phyloP scores from a whole-genome alignment of 108 stramenopile genomes.

The Cyclotella baltica region DNA sequence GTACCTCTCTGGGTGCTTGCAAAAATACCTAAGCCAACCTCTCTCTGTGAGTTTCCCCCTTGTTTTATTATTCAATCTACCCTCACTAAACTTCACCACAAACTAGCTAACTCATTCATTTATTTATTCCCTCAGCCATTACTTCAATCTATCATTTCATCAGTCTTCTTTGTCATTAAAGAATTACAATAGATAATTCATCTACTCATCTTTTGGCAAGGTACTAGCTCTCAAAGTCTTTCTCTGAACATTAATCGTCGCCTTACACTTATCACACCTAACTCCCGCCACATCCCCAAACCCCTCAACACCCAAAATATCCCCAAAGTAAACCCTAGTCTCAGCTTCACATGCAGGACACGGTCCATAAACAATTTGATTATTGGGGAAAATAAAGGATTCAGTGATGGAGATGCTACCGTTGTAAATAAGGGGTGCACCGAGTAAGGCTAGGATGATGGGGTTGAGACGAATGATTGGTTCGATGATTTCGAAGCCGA shows the following conservation, averaged over 20 bases:
- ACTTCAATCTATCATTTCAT: no score
- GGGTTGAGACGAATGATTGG: conserved; percentile 81
- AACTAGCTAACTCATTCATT: no score
- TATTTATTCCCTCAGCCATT: no score
- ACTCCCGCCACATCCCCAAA: conserved; percentile 73
- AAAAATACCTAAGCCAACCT: no score
- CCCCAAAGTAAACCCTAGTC: conserved; percentile 93
- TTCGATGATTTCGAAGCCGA: conserved; percentile 80
- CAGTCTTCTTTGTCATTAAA: no score
- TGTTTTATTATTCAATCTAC: no score
- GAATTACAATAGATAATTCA: background rate
- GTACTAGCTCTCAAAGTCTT: conserved; percentile 89
- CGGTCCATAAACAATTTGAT: conserved; percentile 89
- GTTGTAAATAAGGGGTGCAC: conserved; percentile 75
- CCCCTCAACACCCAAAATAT: conserved; percentile 93
- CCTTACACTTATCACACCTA: conserved; percentile 91
- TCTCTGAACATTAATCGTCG: conserved; percentile 80
- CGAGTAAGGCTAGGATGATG: conserved; percentile 73
- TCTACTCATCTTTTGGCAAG: conserved; percentile 67
- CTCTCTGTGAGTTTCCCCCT: no score
- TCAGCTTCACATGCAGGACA: conserved; percentile 90
- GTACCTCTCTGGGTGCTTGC: no score
- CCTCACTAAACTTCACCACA: no score
- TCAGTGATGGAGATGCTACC: conserved; percentile 74
- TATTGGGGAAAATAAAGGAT: conserved; percentile 75